Base-by-base conservation (phyloP, 2,329 filamentous ascomycete species). In the Phaeosphaeria sp. region DNA sequence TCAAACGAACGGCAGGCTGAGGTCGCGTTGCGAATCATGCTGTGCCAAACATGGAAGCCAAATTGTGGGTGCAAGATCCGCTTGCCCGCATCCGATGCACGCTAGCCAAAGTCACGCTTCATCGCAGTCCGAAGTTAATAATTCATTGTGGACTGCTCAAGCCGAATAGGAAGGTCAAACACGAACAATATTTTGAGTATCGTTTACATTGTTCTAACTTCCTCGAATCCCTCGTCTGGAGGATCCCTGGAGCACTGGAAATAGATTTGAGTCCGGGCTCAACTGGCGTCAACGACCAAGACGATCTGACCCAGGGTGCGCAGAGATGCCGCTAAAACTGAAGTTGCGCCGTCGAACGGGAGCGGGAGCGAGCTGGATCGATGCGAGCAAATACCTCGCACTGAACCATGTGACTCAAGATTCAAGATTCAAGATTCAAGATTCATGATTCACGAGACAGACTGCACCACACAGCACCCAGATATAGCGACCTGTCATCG, bases 251-350 rank as follows among this genome's bases (percentile, higher is more conserved):
- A n/a, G 18, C 21, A 8, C 18, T 22, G 18, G 21, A 21, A 13
- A 44, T 22, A 44, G 42, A 21, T 22, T 21, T 21, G 18, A 5
- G 42, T 44, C n/a, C 42, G 42, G 7, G 18, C 42, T 21, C 46
- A n/a, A 57, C 50, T 56, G 55, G 58, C 20, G 11, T 45, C 15
- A 2, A 27, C 47, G 24, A 55, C 59, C 55, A 63, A 61, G 59
- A 43, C 66, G 68, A 73, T 72, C 69, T 50, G 69, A 69, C 60
- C 69, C 64, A 69, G 69, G 69, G 68, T 59, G 61, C 52, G 55
- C 64, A 45, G 46, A 63, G 61, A 54, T 67, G 63, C 61, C 66
- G 61, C 68, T 74, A 73, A 56, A 56, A 45, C 53, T 43, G 57
- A 65, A 59, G 55, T 56, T 61, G 59, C 66, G 67, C 66, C 69